Base-by-base conservation (phyloP, 2,329 filamentous ascomycete species). In the Beauveria asiatica region DNA sequence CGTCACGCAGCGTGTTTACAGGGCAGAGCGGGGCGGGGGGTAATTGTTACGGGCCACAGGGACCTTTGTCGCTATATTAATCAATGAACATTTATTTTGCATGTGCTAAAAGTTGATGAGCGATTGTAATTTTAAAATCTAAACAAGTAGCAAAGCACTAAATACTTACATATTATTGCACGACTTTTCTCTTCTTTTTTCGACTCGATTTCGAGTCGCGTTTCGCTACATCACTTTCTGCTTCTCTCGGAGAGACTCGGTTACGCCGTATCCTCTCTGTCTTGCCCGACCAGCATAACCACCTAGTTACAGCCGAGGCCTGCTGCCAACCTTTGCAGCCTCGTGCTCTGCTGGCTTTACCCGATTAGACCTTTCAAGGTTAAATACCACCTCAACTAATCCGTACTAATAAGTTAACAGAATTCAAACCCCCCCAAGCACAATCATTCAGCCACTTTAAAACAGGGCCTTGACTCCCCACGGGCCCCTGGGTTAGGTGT, bases 251-350 rank as follows among this genome's bases (percentile, higher is more conserved):
- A 45, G 44, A 27, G 30, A 21, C 13, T 5, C 13, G 19, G 54
- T 57, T 57, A 33, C 41, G 21, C 54, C 44, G 54, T 10, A 42
- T 49, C 54, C 45, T 45, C 33, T 33, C 11, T 11, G 44, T 46
- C 25, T 21, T 25, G 23, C 30, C 25, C 48, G n/a, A 17, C 19
- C 19, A 37, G 11, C 45, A 49, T 30, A n/a, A n/a, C n/a, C n/a
- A n/a, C n/a, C n/a, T n/a, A n/a, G n/a, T n/a, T n/a, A 9, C 54
- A 57, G 54, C 54, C 54, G 54, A 57, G 54, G 54, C 54, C 33
- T 41, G 44, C 27, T 37, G 25, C n/a, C 33, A 44, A 11, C 48
- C 27, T 37, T n/a, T 30, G n/a, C 48, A 33, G 25, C 48, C 33
- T 37, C 13, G 33, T 37, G 33, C 33, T 37, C 6, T 37, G 33